Conservation (phyloP, 2,329 filamentous ascomycete species). For the Myriosclerotinia curreyana region DNA sequence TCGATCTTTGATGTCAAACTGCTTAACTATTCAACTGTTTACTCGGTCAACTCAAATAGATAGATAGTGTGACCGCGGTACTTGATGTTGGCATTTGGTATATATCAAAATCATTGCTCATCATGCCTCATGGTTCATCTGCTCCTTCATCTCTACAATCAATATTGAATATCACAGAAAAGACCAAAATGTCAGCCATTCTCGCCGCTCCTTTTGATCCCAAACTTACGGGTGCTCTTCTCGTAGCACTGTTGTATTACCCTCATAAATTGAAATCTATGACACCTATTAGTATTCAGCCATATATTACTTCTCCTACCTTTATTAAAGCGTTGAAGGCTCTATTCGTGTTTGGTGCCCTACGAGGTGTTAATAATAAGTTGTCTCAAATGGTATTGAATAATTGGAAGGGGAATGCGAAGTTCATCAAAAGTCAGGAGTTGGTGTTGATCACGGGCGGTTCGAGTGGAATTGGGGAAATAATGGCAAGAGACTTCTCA, state of each 20-base stretch:
- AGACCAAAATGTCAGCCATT: slow-evolving; percentile 2
- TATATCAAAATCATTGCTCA: neutral
- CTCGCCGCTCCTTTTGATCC: slow-evolving; percentile 22
- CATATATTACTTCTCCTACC: slow-evolving; percentile 26
- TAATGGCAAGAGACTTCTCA: slow-evolving; percentile 61
- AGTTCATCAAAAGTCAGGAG: slow-evolving; percentile 63
- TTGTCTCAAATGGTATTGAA: slow-evolving; percentile 50
- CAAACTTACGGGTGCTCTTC: slow-evolving; percentile 29
- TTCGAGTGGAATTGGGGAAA: slow-evolving; percentile 58
- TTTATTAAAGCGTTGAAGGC: slow-evolving; percentile 27
- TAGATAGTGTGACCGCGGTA: neutral
- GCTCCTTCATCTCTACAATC: neutral
- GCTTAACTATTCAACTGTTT: neutral
- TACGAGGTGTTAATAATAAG: slow-evolving; percentile 48
- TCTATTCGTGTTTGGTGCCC: slow-evolving; percentile 52
- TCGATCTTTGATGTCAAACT: neutral
- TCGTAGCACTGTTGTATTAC: slow-evolving; percentile 32
- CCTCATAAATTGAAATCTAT: slow-evolving; percentile 30
- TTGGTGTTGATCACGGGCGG: slow-evolving; percentile 74
- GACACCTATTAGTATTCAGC: slow-evolving; percentile 26
- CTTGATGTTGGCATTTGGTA: neutral
- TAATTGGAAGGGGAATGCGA: slow-evolving; percentile 49
- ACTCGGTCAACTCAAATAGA: neutral
- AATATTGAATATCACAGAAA: neutral
- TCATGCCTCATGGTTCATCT: neutral